Conservation (phyloP, 192 early-diverging fungal genomes). For the Kappamyces sp. region DNA sequence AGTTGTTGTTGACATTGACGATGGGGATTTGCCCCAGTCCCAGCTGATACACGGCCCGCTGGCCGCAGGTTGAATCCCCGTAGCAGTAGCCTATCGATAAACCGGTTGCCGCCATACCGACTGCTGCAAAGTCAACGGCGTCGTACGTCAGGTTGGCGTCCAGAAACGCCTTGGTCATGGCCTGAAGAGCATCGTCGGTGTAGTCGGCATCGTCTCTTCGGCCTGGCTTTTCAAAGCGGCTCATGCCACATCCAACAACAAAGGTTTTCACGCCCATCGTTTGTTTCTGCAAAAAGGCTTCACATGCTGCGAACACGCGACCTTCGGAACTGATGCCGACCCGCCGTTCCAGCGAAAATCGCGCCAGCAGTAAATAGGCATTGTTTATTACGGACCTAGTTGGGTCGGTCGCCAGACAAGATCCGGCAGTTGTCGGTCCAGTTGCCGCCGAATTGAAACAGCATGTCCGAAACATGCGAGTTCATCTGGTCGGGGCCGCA, state of each 20-base stretch:
- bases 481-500: slow-evolving; percentile 25
- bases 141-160: slow-evolving; percentile 69
- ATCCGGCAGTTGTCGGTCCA: too few species aligned
- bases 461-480: slow-evolving; percentile 16
- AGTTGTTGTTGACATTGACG: slow-evolving; percentile 74
- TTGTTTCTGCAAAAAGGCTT: too few species aligned
- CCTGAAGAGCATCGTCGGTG: slow-evolving; percentile 35
- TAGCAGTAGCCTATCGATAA: slow-evolving; percentile 43
- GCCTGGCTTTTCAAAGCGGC: slow-evolving; percentile 22
- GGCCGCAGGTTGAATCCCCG: slow-evolving; percentile 63
- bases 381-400: too few species aligned
- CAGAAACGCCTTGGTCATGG: slow-evolving; percentile 61
- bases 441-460: too few species aligned
- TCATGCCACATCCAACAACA: slow-evolving; percentile 22
- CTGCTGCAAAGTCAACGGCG: slow-evolving; percentile 46
- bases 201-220: slow-evolving; percentile 25
- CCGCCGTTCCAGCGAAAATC: too few species aligned
- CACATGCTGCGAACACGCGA: too few species aligned
- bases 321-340: too few species aligned
- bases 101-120: slow-evolving; percentile 2
- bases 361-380: too few species aligned
- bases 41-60: slow-evolving; percentile 66
- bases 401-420: too few species aligned
- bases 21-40: slow-evolving; percentile 67
- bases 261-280: too few species aligned